Evolutionary conservation across 2,329 filamentous ascomycete genomes (phyloP).

Genomic region (Lecanoromycetidae sp.): DNA sequence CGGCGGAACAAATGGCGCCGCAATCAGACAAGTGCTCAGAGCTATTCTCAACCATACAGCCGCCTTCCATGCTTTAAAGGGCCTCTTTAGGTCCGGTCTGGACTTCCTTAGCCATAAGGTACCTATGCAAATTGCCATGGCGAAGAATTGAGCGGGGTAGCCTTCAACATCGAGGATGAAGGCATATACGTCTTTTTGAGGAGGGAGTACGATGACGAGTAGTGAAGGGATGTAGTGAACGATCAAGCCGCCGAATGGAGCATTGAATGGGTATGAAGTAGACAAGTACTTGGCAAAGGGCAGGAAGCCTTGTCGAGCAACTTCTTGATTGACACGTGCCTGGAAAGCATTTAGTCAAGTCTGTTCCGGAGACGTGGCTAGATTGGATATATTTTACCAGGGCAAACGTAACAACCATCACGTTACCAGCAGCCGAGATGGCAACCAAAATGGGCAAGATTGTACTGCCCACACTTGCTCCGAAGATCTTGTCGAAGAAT

Average conservation of each 20-base stretch:
- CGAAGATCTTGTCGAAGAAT: constrained; percentile 55
- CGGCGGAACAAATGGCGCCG: constrained; percentile 52
- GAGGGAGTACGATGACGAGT: constrained; percentile 53
- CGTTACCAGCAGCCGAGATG: constrained; percentile 56
- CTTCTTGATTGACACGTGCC: constrained; percentile 60
- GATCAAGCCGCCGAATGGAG: constrained; percentile 55
- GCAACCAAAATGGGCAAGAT: constrained; percentile 54
- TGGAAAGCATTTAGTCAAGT: constrained; percentile 25
- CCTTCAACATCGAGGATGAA: constrained; percentile 63
- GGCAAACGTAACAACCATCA: constrained; percentile 60
- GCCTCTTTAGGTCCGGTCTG: constrained; percentile 48
- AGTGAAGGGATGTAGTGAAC: constrained; percentile 58
- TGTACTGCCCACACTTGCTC: constrained; percentile 42
- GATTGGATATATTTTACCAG: constrained; percentile 36
- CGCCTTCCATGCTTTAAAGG: constrained; percentile 53
- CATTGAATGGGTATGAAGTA: constrained; percentile 53
- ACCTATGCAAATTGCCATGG: constrained; percentile 45
- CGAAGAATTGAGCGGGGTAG: constrained; percentile 52
- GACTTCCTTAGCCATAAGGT: constrained; percentile 49
- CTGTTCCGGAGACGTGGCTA: background rate
- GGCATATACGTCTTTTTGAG: constrained; percentile 54
- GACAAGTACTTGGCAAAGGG: constrained; percentile 50
- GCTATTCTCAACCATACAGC: constrained; percentile 46
- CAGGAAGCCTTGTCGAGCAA: constrained; percentile 58
- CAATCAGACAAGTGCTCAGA: constrained; percentile 44